These are phyloP conservation scores for Umbilicus rupestris DNA, from an alignment of 164 flowering plant species.

Conservation along the genomic window DNA sequence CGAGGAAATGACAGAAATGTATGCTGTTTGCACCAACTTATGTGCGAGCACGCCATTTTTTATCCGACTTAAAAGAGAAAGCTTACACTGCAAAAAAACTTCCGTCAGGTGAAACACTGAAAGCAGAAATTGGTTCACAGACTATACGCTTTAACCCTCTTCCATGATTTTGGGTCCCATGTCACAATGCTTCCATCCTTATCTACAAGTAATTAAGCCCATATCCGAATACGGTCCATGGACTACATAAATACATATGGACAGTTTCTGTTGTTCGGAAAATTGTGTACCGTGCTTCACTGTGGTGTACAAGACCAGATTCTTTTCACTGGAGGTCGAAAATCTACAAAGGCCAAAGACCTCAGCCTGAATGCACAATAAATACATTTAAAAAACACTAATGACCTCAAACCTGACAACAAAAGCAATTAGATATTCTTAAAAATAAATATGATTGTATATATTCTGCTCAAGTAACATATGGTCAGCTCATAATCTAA, in stretches of 20 bases:
- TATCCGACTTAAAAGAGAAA: background rate
- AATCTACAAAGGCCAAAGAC: slow-evolving; percentile 67
- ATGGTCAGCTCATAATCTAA: background rate
- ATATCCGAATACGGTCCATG: background rate
- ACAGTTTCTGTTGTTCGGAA: background rate
- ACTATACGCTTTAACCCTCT: slow-evolving; percentile 50
- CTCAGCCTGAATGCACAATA: slow-evolving; percentile 49
- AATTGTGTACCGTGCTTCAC: slow-evolving; percentile 45
- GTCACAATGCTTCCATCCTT: slow-evolving; percentile 53
- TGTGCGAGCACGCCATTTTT: background rate
- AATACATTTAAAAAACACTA: background rate
- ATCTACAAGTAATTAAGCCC: slow-evolving; percentile 24
- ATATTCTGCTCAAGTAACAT: too few relatives aligned
- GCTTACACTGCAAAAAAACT: slow-evolving; percentile 71
- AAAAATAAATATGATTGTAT: background rate
- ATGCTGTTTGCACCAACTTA: background rate
- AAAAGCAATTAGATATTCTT: background rate
- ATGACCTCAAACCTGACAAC: background rate
- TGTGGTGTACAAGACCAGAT: slow-evolving; percentile 51
- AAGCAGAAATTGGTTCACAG: slow-evolving; percentile 60
- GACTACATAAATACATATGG: slow-evolving; percentile 6
- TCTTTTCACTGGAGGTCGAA: slow-evolving; percentile 34
- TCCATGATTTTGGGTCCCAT: slow-evolving; percentile 71
- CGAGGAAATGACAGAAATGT: background rate
- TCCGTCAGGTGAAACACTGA: slow-evolving; percentile 74